Percentiles rank a stretch among this genome's conserved stretches.
Evolutionary conservation across 768 basidiomycete genomes (phyloP).

Genomic region (Trichaptum fuscoviolaceum): DNA sequence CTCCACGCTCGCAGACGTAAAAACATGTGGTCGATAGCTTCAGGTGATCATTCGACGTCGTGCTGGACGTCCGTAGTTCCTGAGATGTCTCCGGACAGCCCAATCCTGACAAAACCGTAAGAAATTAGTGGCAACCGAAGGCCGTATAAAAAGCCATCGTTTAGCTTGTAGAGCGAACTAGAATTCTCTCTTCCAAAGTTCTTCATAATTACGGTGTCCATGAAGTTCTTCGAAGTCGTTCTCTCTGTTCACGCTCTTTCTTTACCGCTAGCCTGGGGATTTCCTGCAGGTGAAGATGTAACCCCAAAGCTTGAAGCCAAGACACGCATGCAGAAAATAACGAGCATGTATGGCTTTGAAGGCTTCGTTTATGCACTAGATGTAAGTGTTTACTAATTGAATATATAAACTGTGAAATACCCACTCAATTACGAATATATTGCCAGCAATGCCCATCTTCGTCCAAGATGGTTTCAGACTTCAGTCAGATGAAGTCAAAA

Average conservation of each 20-base stretch:
- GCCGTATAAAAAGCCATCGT: neutral
- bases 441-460: neutral
- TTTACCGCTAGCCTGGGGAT: neutral
- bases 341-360: constrained; percentile 1
- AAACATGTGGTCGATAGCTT: neutral
- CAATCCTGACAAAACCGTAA: neutral
- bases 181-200: neutral
- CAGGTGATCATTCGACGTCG: neutral
- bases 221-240: neutral
- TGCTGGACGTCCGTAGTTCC: neutral
- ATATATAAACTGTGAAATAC: neutral
- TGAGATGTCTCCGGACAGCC: neutral
- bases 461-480: neutral
- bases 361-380: constrained; percentile 1
- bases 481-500: neutral
- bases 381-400: neutral
- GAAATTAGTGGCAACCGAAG: neutral
- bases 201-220: too few species aligned
- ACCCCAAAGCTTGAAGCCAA: neutral
- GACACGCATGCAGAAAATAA: neutral
- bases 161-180: neutral
- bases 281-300: neutral
- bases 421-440: neutral
- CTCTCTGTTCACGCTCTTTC: neutral
- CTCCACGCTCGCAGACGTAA: neutral